Conservation (phyloP, 129 eudicot species). For the Helichrysum umbraculigerum region DNA sequence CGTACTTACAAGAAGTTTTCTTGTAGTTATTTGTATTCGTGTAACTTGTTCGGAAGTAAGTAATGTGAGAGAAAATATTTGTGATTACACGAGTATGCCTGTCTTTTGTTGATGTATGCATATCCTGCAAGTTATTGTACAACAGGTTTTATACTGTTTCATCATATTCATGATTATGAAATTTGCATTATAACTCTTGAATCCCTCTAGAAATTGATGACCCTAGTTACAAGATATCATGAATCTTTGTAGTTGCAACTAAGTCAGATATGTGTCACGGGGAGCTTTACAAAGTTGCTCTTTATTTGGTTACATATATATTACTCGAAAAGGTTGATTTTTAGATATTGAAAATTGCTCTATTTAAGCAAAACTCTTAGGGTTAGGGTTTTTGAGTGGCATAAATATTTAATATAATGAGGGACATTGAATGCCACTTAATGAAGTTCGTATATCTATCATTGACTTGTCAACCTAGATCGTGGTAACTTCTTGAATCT, state of each 20-base stretch:
- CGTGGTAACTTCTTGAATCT: not conserved
- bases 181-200: not conserved
- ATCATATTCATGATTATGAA: not conserved
- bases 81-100: not conserved
- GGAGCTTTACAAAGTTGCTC: not conserved
- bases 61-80: not conserved
- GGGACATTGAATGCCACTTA: not conserved
- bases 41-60: not conserved
- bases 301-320: not conserved
- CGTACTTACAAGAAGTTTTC: not conserved
- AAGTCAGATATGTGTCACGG: not conserved
- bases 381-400: not conserved
- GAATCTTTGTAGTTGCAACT: not conserved
- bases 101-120: not conserved
- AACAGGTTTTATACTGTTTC: not conserved
- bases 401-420: not conserved
- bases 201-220: not conserved
- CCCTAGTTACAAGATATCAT: not conserved
- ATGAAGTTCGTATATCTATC: not conserved
- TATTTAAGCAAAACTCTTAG: not conserved
- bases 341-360: not conserved
- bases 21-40: not conserved
- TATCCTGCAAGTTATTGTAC: not conserved
- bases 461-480: not conserved
- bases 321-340: not conserved